These are phyloP conservation scores for Diaporthe amygdali DNA, from an alignment of 2,329 filamentous ascomycete genomes.

Conservation along the genomic window DNA sequence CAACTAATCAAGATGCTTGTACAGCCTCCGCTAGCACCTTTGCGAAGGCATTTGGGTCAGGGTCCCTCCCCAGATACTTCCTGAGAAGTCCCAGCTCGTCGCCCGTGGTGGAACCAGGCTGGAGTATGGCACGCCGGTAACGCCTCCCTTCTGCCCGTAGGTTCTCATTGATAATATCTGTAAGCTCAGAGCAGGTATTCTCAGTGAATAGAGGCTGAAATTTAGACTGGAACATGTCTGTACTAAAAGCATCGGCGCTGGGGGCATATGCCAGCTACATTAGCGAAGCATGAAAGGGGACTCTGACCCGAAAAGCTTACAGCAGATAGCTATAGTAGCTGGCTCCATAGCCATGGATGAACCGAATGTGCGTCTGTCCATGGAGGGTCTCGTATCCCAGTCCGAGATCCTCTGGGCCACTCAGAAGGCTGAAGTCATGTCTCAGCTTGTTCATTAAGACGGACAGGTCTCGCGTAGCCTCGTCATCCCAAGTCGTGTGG, in stretches of 20 bases:
- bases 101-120: not conserved
- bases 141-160: not conserved
- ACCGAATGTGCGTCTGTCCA: not conserved
- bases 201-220: not conserved
- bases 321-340: not conserved
- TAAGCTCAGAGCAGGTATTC: not conserved
- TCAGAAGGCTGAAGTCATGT: not conserved
- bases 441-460: not conserved
- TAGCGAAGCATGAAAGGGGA: too few species aligned
- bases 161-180: not conserved
- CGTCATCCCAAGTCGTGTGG: not conserved
- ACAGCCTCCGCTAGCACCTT: not conserved
- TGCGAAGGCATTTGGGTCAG: not conserved
- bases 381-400: not conserved
- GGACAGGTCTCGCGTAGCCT: not conserved
- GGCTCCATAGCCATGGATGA: not conserved
- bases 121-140: not conserved
- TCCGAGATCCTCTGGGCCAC: not conserved
- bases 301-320: not conserved
- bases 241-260: not conserved
- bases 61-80: not conserved
- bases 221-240: not conserved
- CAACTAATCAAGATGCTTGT: not conserved
- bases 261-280: not conserved
- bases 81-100: not conserved